Evolutionary conservation across 495 filamentous ascomycete genomes (phyloP), one percentile per base, ranked within the genome.

Genomic region (Tuber indicum): DNA sequence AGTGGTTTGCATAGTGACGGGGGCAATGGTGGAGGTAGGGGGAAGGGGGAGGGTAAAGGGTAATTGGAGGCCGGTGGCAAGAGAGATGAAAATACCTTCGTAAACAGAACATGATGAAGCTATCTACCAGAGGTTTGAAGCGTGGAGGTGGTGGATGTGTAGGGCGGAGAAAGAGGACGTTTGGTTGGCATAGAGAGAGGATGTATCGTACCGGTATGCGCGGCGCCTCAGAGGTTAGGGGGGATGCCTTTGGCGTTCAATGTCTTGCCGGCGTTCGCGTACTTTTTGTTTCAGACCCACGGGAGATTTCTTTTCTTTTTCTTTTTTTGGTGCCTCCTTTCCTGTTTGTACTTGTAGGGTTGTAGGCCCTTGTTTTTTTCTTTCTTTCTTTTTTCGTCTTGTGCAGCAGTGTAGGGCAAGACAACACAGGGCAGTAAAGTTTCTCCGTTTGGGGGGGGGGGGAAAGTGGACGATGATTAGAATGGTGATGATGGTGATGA

Each of bases 91-190:
- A 88, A 81, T 85, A 93, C 92, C 92, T 94, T 82, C 92, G 87
- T 46, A 96, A 88, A 86, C 93, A 96, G 82, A 94, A 96, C 93
- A 96, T 94, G 76, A 73, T 83, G 82, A 49, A 75, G 70, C 42
- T 69, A 45, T 44, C 4, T 66, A 66, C 75, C 73, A 69, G 71
- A 76, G 70, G 69, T 21, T 16, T 17, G 44, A 42, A 70, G 41
- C 71, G 71, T 72, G 74, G 39, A 39, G 39, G 17, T 39, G 58
- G 32, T n/a, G 70, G 52, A 70, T 71, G 36, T 45, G 49, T n/a
- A n/a, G 21, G 23, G 23, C 49, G 49, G 52, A 58, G 23, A 23
- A 58, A n/a, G 52, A n/a, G 23, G 23, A n/a, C n/a, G 47, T 73
- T 44, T 23, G 46, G 10, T 72, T 74, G 16, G 72, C n/a, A 5